Percentiles rank a stretch among this genome's conserved stretches.
Evolutionary conservation across 2,329 filamentous ascomycete genomes (phyloP).

Genomic region (Emmonsiellopsis sp.): DNA sequence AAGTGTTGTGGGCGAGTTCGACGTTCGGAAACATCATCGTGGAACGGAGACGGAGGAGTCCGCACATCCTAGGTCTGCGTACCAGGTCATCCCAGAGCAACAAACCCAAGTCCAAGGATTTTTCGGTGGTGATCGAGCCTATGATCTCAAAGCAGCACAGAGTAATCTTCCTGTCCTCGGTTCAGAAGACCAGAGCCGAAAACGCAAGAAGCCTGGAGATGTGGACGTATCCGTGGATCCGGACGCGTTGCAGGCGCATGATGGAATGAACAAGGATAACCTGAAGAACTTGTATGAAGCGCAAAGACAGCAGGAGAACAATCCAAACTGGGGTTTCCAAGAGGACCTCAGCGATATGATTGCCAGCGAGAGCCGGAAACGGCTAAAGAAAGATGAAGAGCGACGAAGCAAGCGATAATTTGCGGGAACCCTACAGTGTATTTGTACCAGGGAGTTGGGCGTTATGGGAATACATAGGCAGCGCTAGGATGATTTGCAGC

Average conservation of each 20-base stretch:
- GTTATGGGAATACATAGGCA: not conserved
- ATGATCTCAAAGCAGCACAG: slow-evolving; percentile 64
- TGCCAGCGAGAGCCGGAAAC: slow-evolving; percentile 81
- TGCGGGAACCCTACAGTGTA: not conserved
- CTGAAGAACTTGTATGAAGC: slow-evolving; percentile 71
- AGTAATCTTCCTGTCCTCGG: slow-evolving; percentile 64
- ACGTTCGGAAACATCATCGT: slow-evolving; percentile 75
- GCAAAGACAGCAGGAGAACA: slow-evolving; percentile 55
- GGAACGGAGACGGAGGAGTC: slow-evolving; percentile 85
- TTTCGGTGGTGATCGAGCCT: slow-evolving; percentile 89
- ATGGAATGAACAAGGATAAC: slow-evolving; percentile 77
- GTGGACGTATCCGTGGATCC: slow-evolving; percentile 87
- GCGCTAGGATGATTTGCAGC: not conserved
- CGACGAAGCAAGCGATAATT: slow-evolving; percentile 41
- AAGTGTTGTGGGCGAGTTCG: slow-evolving; percentile 76
- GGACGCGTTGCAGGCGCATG: slow-evolving; percentile 64
- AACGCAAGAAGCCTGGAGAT: slow-evolving; percentile 93
- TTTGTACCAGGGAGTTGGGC: not conserved
- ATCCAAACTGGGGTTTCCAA: slow-evolving; percentile 66
- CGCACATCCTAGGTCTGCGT: slow-evolving; percentile 64
- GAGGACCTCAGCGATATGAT: slow-evolving; percentile 96
- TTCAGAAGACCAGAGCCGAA: slow-evolving; percentile 64
- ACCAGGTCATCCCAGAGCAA: slow-evolving; percentile 82
- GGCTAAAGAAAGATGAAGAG: slow-evolving; percentile 80
- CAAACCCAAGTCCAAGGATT: slow-evolving; percentile 81